Conservation (phyloP, 345 rosid genomes). For the Populus ilicifolia region DNA sequence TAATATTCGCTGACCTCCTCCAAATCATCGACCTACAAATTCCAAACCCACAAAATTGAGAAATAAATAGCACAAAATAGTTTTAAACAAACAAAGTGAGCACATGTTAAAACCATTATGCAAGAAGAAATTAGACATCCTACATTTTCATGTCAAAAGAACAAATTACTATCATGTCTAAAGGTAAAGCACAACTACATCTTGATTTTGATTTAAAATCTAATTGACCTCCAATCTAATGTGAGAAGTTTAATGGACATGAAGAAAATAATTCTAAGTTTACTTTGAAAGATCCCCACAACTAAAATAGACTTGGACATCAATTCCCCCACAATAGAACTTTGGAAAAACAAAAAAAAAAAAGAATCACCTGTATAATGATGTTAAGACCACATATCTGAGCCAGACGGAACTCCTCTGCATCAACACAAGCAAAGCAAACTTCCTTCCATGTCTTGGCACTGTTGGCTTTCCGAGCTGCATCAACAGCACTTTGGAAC, state of each 20-base stretch:
- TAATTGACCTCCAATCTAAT: neutral
- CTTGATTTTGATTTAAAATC: neutral
- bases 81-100: neutral
- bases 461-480: constrained; percentile 97
- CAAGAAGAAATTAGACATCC: neutral
- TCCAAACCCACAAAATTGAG: neutral
- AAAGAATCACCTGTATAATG: constrained; percentile 66
- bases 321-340: neutral
- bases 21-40: constrained; percentile 82
- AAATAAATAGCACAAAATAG: neutral
- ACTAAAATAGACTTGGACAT: neutral
- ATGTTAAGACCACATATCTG: constrained; percentile 97
- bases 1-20: constrained; percentile 96
- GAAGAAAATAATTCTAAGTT: neutral
- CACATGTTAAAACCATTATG: neutral
- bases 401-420: constrained; percentile 93
- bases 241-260: neutral
- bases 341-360: neutral
- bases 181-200: neutral
- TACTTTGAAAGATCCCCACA: neutral
- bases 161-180: neutral
- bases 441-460: constrained; percentile 99
- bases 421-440: constrained; percentile 98
- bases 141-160: neutral
- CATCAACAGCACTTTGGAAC: constrained; percentile 98